phyloP scores from a whole-genome alignment of 257 asterid genomes.

The Petunia axillaris region DNA sequence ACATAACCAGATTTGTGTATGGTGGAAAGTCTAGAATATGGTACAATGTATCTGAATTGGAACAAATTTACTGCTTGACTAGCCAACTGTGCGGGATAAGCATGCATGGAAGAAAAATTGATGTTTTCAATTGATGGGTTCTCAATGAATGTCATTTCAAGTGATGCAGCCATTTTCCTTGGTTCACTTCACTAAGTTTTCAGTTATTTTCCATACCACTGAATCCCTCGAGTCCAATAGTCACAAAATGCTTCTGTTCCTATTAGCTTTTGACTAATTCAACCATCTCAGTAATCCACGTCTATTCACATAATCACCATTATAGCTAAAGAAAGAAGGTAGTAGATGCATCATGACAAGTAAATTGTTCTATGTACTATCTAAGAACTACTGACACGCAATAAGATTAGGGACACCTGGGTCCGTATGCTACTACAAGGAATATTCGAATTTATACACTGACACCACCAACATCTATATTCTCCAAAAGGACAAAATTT shows the following conservation, averaged over 20 bases:
- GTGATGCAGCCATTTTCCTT: conserved; percentile 62
- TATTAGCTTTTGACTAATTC: conserved; percentile 48
- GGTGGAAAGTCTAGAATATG: not conserved
- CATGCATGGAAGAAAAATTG: conserved; percentile 68
- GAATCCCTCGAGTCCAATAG: conserved; percentile 64
- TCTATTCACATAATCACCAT: conserved; percentile 32
- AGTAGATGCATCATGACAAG: not conserved
- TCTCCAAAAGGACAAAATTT: no score
- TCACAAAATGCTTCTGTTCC: conserved; percentile 55
- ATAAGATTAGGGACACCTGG: no score
- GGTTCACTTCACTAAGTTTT: conserved; percentile 43
- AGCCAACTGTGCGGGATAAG: conserved; percentile 62
- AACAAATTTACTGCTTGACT: conserved; percentile 21
- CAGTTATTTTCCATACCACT: conserved; percentile 41
- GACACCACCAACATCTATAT: no score
- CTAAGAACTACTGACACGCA: not conserved
- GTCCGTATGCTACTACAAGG: no score
- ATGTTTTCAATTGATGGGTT: conserved; percentile 53
- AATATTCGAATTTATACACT: no score
- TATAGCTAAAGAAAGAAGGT: not conserved
- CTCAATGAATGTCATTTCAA: conserved; percentile 56
- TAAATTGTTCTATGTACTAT: not conserved
- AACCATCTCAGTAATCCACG: conserved; percentile 61
- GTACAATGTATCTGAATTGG: no score
- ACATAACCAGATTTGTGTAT: not conserved